phyloP scores from a whole-genome alignment of 306 rosid species.

The Trifolium subterraneum region DNA sequence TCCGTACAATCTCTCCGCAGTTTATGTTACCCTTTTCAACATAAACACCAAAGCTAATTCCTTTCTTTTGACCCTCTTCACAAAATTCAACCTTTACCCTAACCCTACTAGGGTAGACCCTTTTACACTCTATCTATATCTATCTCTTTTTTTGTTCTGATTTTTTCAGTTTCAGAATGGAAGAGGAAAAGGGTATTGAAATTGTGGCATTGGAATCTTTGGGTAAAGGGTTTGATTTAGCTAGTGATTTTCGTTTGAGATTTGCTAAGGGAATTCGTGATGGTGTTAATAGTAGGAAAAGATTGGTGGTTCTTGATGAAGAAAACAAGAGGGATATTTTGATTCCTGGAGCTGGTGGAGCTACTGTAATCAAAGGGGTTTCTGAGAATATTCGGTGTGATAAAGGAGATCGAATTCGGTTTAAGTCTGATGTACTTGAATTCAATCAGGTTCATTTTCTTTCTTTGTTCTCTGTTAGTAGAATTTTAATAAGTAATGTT shows the following conservation, averaged over 20 bases:
- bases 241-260: slow-evolving; percentile 82
- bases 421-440: slow-evolving; percentile 88
- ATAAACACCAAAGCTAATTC: slow-evolving; percentile 17
- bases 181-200: slow-evolving; percentile 55
- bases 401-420: slow-evolving; percentile 94
- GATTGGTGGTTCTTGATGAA: slow-evolving; percentile 83
- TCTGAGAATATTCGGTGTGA: slow-evolving; percentile 85
- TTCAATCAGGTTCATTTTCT: slow-evolving; percentile 71
- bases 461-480: not conserved
- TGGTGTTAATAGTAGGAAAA: slow-evolving; percentile 29
- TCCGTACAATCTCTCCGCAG: not conserved
- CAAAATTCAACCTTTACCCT: slow-evolving; percentile 5
- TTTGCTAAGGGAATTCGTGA: slow-evolving; percentile 69
- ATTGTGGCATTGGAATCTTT: slow-evolving; percentile 73
- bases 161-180: slow-evolving; percentile 37
- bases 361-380: slow-evolving; percentile 59
- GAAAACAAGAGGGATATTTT: slow-evolving; percentile 69
- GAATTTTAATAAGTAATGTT: not conserved
- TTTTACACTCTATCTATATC: not conserved
- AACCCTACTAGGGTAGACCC: slow-evolving; percentile 33
- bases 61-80: slow-evolving; percentile 32
- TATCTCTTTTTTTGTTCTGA: not conserved
- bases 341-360: slow-evolving; percentile 70
- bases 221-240: slow-evolving; percentile 89
- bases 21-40: slow-evolving; percentile 35